Percentiles rank a stretch among this genome's conserved stretches.
phyloP scores from a whole-genome alignment of 176 grass and related monocot species.

The Oryza punctata region DNA sequence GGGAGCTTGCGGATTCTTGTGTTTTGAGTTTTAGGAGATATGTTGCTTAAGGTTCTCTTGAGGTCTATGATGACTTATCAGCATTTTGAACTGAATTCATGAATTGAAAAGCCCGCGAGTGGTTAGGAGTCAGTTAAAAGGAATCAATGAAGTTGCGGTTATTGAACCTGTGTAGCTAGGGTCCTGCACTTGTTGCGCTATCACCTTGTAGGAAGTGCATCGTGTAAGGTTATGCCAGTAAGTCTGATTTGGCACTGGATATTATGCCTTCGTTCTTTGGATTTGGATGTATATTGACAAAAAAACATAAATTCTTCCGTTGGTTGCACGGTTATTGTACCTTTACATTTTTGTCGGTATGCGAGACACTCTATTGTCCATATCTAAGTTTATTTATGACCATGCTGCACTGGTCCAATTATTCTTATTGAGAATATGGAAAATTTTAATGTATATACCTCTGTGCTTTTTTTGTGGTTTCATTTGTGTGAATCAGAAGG shows the following conservation, averaged over 20 bases:
- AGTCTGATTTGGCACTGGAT: constrained; percentile 13
- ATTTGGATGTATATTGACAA: neutral
- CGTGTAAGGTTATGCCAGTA: neutral
- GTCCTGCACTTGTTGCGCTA: neutral
- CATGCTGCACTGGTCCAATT: neutral
- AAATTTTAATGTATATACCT: constrained; percentile 3
- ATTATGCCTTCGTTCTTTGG: neutral
- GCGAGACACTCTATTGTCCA: neutral
- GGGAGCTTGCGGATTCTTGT: neutral
- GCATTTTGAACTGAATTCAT: constrained; percentile 13
- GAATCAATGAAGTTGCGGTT: neutral
- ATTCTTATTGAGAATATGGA: neutral
- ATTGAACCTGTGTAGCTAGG: neutral
- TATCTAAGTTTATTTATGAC: neutral
- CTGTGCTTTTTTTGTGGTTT: neutral
- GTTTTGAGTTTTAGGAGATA: neutral
- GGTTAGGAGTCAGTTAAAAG: neutral
- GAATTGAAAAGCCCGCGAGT: neutral
- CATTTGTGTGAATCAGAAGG: neutral
- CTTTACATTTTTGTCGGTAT: neutral
- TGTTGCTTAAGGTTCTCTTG: neutral
- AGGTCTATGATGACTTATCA: neutral
- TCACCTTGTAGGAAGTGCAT: neutral
- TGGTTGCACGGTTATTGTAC: neutral
- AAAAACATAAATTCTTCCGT: neutral